Evolutionary conservation across 2,329 filamentous ascomycete genomes (phyloP), one percentile per base, ranked within the genome.

Genomic region (Fusarium tanahbumbuense): DNA sequence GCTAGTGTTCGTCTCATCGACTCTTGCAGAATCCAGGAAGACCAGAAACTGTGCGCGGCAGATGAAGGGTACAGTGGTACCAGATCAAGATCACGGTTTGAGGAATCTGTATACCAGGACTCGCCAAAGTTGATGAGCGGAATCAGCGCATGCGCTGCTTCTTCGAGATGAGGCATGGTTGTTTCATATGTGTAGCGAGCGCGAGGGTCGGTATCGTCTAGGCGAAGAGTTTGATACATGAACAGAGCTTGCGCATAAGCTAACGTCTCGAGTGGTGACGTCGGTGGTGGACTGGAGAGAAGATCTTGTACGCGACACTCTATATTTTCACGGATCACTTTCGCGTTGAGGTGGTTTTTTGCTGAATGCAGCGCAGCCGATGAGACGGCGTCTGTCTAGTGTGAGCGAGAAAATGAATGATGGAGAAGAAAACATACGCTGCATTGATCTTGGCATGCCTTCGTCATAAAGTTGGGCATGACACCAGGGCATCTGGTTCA

Each of bases 141-240:
- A 5, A 60, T 34, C 0, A 60, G 22, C 0, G 42, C 32, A 9
- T 58, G 30, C 4, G 42, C 45, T 11, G 57, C 57, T 25, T 60
- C 57, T n/a, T 60, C 57, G 1, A 60, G 57, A n/a, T 60, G 57
- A 10, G 57, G 57, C 53, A 60, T 60, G 11, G 42, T 60, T 1
- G 42, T 15, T 42, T 60, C 53, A 5, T 60, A 60, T 16, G 3
- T 37, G 13, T 0, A 25, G 3, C 41, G 41, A 4, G 41, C 15
- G 0, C 53, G 25, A 13, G 27, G 10, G 2, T 60, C 57, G 8
- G 44, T 48, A 0, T 60, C 57, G 0, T 20, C 7, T 10, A 60
- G 2, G 0, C 57, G 57, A 0, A 60, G 12, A 0, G 46, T 30
- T 8, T 60, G 57, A 18, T 58, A 60, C 1, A 60, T 48, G 3